Percentiles rank a stretch among this genome's conserved stretches.
These are phyloP conservation scores for Carnegiea gigantea DNA, from an alignment of 179 eudicot genomes.

Conservation along the genomic window DNA sequence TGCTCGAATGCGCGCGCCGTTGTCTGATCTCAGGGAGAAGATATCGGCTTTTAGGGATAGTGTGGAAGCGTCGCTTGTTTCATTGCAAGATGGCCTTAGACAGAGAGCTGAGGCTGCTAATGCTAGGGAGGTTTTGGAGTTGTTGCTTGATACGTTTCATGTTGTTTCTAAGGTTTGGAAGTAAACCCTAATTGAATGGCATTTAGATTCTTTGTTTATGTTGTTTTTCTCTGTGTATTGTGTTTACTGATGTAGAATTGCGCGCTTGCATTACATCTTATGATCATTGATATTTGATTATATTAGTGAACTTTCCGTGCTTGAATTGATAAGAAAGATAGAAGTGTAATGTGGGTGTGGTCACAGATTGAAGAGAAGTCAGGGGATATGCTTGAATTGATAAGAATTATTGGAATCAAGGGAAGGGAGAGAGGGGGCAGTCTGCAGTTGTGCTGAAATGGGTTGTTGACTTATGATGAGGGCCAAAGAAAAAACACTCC, in stretches of 20 bases:
- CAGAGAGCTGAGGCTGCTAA: slow-evolving; percentile 70
- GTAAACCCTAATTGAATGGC: background rate
- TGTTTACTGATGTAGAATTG: background rate
- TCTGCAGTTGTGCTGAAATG: background rate
- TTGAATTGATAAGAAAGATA: too few species aligned
- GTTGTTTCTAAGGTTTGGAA: slow-evolving; percentile 77
- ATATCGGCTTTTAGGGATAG: slow-evolving; percentile 52
- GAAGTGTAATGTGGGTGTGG: too few species aligned
- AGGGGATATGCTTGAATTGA: background rate
- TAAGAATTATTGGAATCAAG: too few species aligned
- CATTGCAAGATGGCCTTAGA: slow-evolving; percentile 53
- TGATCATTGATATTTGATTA: background rate
- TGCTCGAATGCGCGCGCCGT: slow-evolving; percentile 90
- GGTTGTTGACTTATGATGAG: background rate
- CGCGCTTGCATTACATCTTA: background rate
- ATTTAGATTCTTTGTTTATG: background rate
- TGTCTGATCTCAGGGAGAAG: slow-evolving; percentile 74
- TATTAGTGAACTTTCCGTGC: too few species aligned
- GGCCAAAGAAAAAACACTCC: background rate
- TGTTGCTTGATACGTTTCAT: slow-evolving; percentile 90
- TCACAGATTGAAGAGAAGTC: too few species aligned
- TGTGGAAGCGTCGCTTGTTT: slow-evolving; percentile 55
- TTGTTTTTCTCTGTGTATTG: background rate
- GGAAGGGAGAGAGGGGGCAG: background rate
- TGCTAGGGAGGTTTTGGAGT: slow-evolving; percentile 70